Conservation (phyloP, 768 basidiomycete genomes). For the Lactarius vividus region DNA sequence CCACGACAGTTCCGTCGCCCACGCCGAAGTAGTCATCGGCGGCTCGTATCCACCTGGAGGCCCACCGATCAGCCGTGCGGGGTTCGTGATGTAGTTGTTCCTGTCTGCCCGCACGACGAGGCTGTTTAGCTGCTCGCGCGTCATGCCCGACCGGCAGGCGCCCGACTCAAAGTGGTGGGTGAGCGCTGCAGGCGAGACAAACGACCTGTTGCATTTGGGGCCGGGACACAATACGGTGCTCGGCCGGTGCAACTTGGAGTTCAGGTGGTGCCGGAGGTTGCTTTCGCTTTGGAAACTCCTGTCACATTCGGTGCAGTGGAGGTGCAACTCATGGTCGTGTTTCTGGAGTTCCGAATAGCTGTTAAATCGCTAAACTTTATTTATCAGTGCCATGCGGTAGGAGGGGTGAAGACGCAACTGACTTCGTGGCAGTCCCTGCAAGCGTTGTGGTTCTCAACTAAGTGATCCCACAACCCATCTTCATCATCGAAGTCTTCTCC, state of each 20-base stretch:
- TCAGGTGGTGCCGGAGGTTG: conserved; percentile 48
- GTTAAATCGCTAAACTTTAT: conserved; percentile 2
- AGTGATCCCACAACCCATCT: conserved; percentile 11
- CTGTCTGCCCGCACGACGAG: conserved; percentile 9
- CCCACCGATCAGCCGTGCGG: neutral
- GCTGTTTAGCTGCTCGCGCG: conserved; percentile 33
- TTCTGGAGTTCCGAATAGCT: neutral
- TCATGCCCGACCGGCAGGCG: conserved; percentile 49
- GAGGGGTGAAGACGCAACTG: neutral
- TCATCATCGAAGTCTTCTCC: neutral
- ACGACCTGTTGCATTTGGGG: conserved; percentile 43
- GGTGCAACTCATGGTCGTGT: conserved; percentile 29
- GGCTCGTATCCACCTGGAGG: neutral
- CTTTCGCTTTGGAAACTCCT: conserved; percentile 42
- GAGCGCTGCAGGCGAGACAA: conserved; percentile 54
- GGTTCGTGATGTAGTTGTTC: conserved; percentile 15
- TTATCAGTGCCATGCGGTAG: neutral
- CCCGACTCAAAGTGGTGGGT: conserved; percentile 64
- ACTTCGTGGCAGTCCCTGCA: conserved; percentile 1
- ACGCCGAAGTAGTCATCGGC: neutral
- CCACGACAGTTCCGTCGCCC: conserved; percentile 42
- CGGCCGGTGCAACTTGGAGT: conserved; percentile 50
- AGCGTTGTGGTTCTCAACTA: conserved; percentile 6
- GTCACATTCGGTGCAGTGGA: conserved; percentile 47
- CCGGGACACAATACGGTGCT: conserved; percentile 39